A percentile compares a stretch with the other conserved stretches of the same genome.
These are phyloP conservation scores for Fusarium denticulatum DNA, from an alignment of 2,329 filamentous ascomycete genomes.

Conservation along the genomic window DNA sequence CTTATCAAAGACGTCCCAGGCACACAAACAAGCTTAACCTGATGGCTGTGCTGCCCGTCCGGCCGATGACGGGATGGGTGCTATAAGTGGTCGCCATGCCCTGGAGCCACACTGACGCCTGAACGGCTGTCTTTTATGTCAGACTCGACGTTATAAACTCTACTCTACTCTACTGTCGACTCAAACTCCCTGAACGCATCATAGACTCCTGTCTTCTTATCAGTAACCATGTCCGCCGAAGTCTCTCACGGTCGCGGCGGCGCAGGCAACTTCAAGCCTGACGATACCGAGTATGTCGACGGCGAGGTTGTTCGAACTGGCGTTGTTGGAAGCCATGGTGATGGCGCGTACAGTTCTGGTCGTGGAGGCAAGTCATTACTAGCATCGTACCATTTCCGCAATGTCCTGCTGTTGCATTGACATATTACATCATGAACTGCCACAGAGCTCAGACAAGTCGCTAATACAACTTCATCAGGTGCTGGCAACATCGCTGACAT, in stretches of 20 bases:
- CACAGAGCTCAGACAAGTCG: not conserved
- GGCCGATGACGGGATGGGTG: constrained; percentile 9
- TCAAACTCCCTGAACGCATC: not conserved
- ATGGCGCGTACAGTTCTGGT: constrained; percentile 68
- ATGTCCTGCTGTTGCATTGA: not conserved
- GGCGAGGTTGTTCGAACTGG: constrained; percentile 69
- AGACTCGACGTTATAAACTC: not conserved
- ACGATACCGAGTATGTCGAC: constrained; percentile 68
- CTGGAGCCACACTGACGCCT: constrained; percentile 23
- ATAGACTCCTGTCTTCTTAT: constrained; percentile 9
- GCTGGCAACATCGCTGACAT: constrained; percentile 68
- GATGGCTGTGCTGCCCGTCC: constrained; percentile 21
- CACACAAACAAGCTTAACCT: constrained; percentile 37
- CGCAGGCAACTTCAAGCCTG: constrained; percentile 68
- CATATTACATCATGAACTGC: not conserved
- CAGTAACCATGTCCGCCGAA: constrained; percentile 53
- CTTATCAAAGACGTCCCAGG: constrained; percentile 31
- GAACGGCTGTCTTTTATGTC: constrained; percentile 18
- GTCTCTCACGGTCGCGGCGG: constrained; percentile 70
- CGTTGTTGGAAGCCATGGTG: constrained; percentile 63
- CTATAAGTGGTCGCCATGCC: constrained; percentile 43
- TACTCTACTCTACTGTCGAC: not conserved
- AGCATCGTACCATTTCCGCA: not conserved
- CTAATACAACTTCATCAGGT: constrained; percentile 50
- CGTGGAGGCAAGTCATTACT: constrained; percentile 61